Evolutionary conservation across 345 rosid genomes (phyloP).

Genomic region (Erucastrum elatum): DNA sequence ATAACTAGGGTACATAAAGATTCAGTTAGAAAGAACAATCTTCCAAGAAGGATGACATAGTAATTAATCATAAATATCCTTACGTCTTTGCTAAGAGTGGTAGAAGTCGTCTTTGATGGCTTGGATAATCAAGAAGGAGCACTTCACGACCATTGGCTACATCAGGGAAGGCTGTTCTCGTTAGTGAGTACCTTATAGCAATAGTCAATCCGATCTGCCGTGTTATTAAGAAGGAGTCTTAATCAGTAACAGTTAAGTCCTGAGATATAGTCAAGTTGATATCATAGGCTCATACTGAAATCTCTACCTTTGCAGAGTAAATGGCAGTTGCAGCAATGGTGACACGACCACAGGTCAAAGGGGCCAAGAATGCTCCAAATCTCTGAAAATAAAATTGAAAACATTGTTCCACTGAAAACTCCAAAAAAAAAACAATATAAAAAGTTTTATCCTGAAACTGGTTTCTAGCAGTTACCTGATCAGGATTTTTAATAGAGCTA

Average conservation of each 20-base stretch:
- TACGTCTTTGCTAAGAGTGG: slow-evolving; percentile 95
- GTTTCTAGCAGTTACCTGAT: slow-evolving; percentile 55
- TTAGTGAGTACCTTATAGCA: slow-evolving; percentile 76
- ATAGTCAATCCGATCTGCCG: slow-evolving; percentile 71
- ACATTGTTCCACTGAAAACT: background rate
- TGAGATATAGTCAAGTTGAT: too few relatives aligned
- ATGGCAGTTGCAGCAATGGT: slow-evolving; percentile 63
- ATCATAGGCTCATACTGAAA: too few relatives aligned
- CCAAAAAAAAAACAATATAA: background rate
- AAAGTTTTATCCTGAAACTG: background rate
- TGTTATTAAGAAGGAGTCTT: slow-evolving; percentile 10
- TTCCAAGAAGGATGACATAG: background rate
- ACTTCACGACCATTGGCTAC: slow-evolving; percentile 74
- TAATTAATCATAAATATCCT: slow-evolving; percentile 20
- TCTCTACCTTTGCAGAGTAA: slow-evolving; percentile 65
- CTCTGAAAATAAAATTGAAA: slow-evolving; percentile 52
- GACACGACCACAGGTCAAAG: slow-evolving; percentile 89
- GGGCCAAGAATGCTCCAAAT: slow-evolving; percentile 95
- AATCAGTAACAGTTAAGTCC: background rate
- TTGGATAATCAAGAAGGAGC: slow-evolving; percentile 89
- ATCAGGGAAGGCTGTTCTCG: slow-evolving; percentile 78
- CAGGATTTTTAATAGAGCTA: slow-evolving; percentile 78
- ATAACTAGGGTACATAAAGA: slow-evolving; percentile 49
- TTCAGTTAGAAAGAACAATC: background rate
- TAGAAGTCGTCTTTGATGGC: slow-evolving; percentile 85